A percentile compares a stretch with the other conserved stretches of the same genome.
phyloP scores from a whole-genome alignment of 345 rosid genomes.

The Hibiscus syriacus region DNA sequence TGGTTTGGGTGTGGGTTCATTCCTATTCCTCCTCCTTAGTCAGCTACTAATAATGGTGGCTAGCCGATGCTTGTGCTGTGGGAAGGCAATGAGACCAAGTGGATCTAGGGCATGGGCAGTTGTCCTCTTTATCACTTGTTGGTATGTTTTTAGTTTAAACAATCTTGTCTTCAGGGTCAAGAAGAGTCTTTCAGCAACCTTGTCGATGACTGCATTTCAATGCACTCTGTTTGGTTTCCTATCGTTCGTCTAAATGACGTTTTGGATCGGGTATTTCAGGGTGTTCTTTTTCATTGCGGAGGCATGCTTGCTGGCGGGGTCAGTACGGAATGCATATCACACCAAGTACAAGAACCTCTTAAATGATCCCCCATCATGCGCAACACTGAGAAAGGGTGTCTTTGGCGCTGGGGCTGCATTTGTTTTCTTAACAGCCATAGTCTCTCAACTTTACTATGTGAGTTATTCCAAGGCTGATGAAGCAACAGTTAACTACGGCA shows the following conservation, averaged over 20 bases:
- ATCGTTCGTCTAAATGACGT: neutral
- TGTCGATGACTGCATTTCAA: neutral
- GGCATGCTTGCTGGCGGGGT: conserved; percentile 74
- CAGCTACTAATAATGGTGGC: conserved; percentile 63
- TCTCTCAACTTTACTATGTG: conserved; percentile 69
- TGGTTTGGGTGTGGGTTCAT: conserved; percentile 62
- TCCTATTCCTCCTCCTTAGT: conserved; percentile 49
- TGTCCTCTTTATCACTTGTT: conserved; percentile 63
- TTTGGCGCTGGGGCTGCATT: conserved; percentile 92
- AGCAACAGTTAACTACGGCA: conserved; percentile 19
- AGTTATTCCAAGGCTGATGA: conserved; percentile 53
- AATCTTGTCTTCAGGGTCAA: neutral
- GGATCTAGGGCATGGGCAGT: conserved; percentile 72
- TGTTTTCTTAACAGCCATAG: conserved; percentile 58
- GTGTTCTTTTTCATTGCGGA: conserved; percentile 79
- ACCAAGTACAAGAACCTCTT: conserved; percentile 49
- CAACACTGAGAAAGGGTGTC: conserved; percentile 61
- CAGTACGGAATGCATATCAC: conserved; percentile 79
- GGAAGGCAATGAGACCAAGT: conserved; percentile 73
- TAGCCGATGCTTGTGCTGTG: conserved; percentile 79
- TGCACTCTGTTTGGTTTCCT: neutral
- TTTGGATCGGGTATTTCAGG: conserved; percentile 34
- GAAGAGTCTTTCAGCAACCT: neutral
- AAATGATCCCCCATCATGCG: conserved; percentile 32
- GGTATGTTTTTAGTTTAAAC: conserved; percentile 32